A percentile compares a stretch with the other conserved stretches of the same genome.
These are phyloP conservation scores for Aciculosporium take DNA, from an alignment of 2,329 filamentous ascomycete species.

Conservation along the genomic window DNA sequence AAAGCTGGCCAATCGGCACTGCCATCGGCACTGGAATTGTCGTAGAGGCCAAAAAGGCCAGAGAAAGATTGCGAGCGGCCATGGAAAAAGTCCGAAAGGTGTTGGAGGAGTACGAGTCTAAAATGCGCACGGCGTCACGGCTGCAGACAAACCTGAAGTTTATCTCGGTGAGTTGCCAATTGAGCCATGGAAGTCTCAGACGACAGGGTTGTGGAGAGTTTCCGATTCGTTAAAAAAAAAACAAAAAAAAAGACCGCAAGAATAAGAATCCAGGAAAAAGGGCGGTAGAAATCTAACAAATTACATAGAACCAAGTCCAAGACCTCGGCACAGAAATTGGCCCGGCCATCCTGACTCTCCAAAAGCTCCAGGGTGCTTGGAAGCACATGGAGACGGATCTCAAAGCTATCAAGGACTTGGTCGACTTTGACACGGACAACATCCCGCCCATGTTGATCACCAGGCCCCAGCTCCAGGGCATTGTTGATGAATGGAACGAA, in stretches of 20 bases:
- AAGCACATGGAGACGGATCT: conserved; percentile 2
- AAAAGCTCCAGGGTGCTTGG: not conserved
- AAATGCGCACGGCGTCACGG: not conserved
- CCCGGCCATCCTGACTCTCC: not conserved
- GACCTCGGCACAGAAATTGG: not conserved
- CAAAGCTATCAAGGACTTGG: not conserved
- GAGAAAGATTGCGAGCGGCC: not conserved
- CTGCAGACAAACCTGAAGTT: not conserved
- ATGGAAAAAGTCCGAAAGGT: not conserved
- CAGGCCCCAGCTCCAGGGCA: not conserved
- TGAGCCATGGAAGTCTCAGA: too few relatives aligned
- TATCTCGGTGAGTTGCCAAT: not conserved
- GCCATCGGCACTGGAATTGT: not conserved
- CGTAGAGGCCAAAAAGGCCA: not conserved
- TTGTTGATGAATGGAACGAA: conserved; percentile 2
- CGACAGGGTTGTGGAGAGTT: too few relatives aligned
- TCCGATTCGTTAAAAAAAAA: too few relatives aligned
- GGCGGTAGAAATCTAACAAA: not conserved
- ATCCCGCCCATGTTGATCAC: conserved; percentile 2
- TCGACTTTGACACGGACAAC: not conserved
- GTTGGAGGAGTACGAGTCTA: not conserved
- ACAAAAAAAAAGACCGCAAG: not conserved
- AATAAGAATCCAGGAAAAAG: not conserved
- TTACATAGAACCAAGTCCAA: not conserved
- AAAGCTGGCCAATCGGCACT: not conserved